Conservation (phyloP, 1,284 basidiomycete species). For the Trichosporon sp. region DNA sequence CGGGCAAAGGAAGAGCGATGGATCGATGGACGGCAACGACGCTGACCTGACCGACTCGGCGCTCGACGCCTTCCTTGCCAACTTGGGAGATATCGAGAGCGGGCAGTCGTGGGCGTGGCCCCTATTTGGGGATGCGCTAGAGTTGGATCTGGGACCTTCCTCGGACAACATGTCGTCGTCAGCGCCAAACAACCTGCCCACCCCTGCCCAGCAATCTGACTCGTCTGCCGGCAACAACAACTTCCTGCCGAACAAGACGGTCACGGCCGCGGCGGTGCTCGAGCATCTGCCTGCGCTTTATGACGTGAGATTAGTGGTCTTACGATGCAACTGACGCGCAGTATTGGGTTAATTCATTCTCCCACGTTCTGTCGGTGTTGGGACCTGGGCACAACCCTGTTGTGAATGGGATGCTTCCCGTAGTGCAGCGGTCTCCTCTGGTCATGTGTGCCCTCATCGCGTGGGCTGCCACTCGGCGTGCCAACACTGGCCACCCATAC, state of each 20-base stretch:
- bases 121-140: constrained; percentile 29
- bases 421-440: constrained; percentile 38
- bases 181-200: constrained; percentile 17
- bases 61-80: constrained; percentile 31
- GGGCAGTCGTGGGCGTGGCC: constrained; percentile 32
- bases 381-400: constrained; percentile 39
- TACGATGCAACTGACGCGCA: constrained; percentile 8
- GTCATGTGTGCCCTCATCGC: constrained; percentile 43
- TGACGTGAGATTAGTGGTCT: constrained; percentile 24
- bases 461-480: constrained; percentile 42
- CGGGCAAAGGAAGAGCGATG: not conserved
- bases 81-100: constrained; percentile 25
- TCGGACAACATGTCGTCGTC: constrained; percentile 7
- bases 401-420: constrained; percentile 36
- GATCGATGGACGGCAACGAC: not conserved
- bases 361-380: constrained; percentile 41
- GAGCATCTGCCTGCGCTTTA: constrained; percentile 33
- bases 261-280: constrained; percentile 32
- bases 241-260: constrained; percentile 31
- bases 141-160: constrained; percentile 27
- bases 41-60: constrained; percentile 29
- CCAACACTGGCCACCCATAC: constrained; percentile 39
- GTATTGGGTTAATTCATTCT: constrained; percentile 44
- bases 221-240: constrained; percentile 14
- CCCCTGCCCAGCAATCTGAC: constrained; percentile 13